Percentiles rank a stretch among this genome's conserved stretches.
These are phyloP conservation scores for Boeremia lycopersici DNA, from an alignment of 2,329 filamentous ascomycete species.

Conservation along the genomic window DNA sequence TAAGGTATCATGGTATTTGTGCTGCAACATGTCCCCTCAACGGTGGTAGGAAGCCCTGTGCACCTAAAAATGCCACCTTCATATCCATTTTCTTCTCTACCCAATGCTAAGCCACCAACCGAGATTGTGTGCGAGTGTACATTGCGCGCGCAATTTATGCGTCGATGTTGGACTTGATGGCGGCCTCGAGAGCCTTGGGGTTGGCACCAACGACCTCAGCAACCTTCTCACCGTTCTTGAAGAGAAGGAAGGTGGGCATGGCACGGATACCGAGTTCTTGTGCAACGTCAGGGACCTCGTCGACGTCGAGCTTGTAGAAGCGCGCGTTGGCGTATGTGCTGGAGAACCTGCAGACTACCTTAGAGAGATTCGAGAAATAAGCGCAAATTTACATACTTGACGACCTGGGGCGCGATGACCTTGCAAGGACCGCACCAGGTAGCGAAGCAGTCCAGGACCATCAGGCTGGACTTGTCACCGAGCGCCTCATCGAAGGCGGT, in stretches of 20 bases:
- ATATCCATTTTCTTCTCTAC: slow-evolving; percentile 2
- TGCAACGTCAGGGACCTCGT: slow-evolving; percentile 76
- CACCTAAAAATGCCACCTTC: slow-evolving; percentile 13
- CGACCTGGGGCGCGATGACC: slow-evolving; percentile 78
- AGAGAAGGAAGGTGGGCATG: slow-evolving; percentile 91
- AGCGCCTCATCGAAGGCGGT: slow-evolving; percentile 64
- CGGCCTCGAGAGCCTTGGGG: slow-evolving; percentile 67
- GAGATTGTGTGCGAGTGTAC: slow-evolving; percentile 5
- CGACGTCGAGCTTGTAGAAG: slow-evolving; percentile 93
- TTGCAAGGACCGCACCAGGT: slow-evolving; percentile 97
- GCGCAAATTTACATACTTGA: slow-evolving; percentile 57
- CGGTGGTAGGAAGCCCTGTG: slow-evolving; percentile 2
- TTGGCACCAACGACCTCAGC: slow-evolving; percentile 81
- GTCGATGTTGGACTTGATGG: slow-evolving; percentile 50
- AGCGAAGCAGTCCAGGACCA: slow-evolving; percentile 87
- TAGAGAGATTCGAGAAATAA: slow-evolving; percentile 1
- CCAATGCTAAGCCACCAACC: slow-evolving; percentile 18
- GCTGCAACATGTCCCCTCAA: slow-evolving; percentile 5
- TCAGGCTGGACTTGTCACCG: slow-evolving; percentile 60
- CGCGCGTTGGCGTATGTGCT: slow-evolving; percentile 64
- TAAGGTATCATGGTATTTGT: slow-evolving; percentile 25
- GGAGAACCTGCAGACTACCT: slow-evolving; percentile 58
- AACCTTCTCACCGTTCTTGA: slow-evolving; percentile 77
- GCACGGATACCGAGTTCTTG: slow-evolving; percentile 80
- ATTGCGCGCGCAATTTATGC: slow-evolving; percentile 22